A percentile compares a stretch with the other conserved stretches of the same genome.
These are phyloP conservation scores for Logfia minima DNA, from an alignment of 129 eudicot species.

Conservation along the genomic window DNA sequence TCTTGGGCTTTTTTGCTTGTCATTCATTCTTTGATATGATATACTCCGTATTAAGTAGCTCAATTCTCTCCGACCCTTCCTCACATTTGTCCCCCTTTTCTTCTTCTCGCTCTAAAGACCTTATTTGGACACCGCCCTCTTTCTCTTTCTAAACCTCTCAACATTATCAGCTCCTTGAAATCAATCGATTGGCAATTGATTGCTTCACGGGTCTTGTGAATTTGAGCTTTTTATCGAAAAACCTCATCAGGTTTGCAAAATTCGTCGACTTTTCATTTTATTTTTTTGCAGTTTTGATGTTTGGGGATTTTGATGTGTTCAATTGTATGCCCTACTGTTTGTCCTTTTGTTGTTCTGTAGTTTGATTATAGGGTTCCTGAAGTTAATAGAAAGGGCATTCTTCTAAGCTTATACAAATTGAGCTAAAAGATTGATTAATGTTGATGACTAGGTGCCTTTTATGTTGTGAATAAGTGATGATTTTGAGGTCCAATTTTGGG, in stretches of 20 bases:
- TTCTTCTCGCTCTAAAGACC: slow-evolving; percentile 19
- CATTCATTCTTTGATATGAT: slow-evolving; percentile 20
- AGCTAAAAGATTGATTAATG: slow-evolving; percentile 34
- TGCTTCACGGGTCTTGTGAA: slow-evolving; percentile 33
- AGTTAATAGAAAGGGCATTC: slow-evolving; percentile 37
- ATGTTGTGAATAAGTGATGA: slow-evolving; percentile 15
- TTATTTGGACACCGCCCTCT: slow-evolving; percentile 18
- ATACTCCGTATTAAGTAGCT: slow-evolving; percentile 31
- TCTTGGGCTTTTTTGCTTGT: slow-evolving; percentile 43
- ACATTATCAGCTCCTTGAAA: slow-evolving; percentile 37
- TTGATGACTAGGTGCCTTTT: slow-evolving; percentile 26
- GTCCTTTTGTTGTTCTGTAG: slow-evolving; percentile 13
- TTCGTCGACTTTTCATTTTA: slow-evolving; percentile 23
- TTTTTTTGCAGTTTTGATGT: slow-evolving; percentile 38
- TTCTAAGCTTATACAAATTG: slow-evolving; percentile 22
- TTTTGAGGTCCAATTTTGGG: slow-evolving; percentile 21
- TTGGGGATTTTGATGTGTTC: slow-evolving; percentile 29
- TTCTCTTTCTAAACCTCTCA: slow-evolving; percentile 28
- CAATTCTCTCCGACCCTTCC: slow-evolving; percentile 74
- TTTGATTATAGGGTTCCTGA: slow-evolving; percentile 50
- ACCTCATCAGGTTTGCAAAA: slow-evolving; percentile 52
- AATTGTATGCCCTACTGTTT: slow-evolving; percentile 20
- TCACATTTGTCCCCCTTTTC: slow-evolving; percentile 42
- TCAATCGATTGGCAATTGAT: slow-evolving; percentile 35
- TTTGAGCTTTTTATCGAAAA: slow-evolving; percentile 32